These are phyloP conservation scores for Cyberlindnera mrakii DNA, from an alignment of 805 yeast species.

Conservation along the genomic window DNA sequence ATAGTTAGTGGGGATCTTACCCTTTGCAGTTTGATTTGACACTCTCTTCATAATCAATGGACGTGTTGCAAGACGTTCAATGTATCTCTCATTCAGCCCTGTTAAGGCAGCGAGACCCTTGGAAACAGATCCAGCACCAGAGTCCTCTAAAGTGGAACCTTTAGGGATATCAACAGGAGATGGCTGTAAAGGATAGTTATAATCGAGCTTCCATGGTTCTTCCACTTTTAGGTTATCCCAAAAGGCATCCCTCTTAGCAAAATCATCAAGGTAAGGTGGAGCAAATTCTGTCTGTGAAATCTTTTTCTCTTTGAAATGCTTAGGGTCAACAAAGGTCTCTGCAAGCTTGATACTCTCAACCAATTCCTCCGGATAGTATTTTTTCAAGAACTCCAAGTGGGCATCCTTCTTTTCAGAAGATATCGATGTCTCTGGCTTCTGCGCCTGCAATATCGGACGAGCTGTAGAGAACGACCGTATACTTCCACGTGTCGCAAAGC, in stretches of 20 bases:
- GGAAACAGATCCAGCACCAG: constrained; percentile 32
- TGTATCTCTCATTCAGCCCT: constrained; percentile 58
- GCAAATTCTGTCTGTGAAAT: constrained; percentile 46
- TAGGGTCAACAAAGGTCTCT: constrained; percentile 67
- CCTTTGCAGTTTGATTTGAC: constrained; percentile 86
- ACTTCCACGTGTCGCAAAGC: background rate
- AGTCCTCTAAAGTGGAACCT: constrained; percentile 32
- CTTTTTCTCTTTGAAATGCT: constrained; percentile 43
- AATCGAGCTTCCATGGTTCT: constrained; percentile 43
- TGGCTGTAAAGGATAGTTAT: constrained; percentile 49
- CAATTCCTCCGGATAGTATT: constrained; percentile 78
- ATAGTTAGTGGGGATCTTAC: constrained; percentile 78
- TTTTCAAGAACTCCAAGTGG: constrained; percentile 38
- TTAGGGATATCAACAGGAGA: constrained; percentile 50
- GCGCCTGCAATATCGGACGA: constrained; percentile 1
- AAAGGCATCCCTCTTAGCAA: constrained; percentile 60
- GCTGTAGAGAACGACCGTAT: constrained; percentile 7
- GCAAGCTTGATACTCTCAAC: constrained; percentile 78
- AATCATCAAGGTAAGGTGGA: constrained; percentile 69
- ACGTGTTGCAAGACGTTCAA: constrained; percentile 54
- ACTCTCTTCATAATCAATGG: constrained; percentile 74
- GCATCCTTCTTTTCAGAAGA: constrained; percentile 13
- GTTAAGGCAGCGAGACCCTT: constrained; percentile 55
- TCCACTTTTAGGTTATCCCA: constrained; percentile 60
- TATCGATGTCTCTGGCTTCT: constrained; percentile 1